Evolutionary conservation across 2,329 filamentous ascomycete genomes (phyloP), one percentile per base, ranked within the genome.

Genomic region (Fusarium penzigii): DNA sequence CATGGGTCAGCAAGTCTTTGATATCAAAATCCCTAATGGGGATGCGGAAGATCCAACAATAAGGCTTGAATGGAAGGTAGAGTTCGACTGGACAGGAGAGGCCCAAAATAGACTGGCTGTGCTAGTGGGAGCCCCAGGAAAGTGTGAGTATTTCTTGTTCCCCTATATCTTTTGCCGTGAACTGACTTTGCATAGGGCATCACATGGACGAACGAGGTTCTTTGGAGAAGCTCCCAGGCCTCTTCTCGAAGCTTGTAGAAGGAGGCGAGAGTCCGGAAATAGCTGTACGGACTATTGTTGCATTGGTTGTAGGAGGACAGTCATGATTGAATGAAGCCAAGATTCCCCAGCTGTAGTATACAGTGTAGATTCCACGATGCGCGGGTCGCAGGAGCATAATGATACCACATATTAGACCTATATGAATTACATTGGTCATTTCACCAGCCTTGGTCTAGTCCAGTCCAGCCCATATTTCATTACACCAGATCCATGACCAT

Each of bases 1-100:
- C 40, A 72, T 86, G 63, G 82, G 81, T 2, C 75, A 78, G 42
- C 78, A 76, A n/a, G 69, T 70, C 25, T 72, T 78, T 13, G 75
- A 80, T 34, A 55, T 84, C 1, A 68, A 73, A 0, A 57, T 80
- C 6, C 64, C 77, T 29, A 44, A 58, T 3, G 59, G 50, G 61
- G 47, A 63, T 46, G 56, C 59, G 44, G 66, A 72, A 1, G 54
- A 71, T 10, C 73, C 79, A 2, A 67, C 74, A 11, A 49, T 85
- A 5, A 77, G 82, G 25, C 70, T 90, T 2, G 74, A 78, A 51
- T 90, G 87, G 87, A 74, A 70, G 43, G 84, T 88, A 41, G 70
- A 71, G 2, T 88, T 90, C 62, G 87, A 90, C 67, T 90, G 86
- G 87, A 86, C 86, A 0, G 87, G 87, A 6, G 87, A 90, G 64